Evolutionary conservation across 257 asterid species (phyloP).

Genomic region (Primulina eburnea): DNA sequence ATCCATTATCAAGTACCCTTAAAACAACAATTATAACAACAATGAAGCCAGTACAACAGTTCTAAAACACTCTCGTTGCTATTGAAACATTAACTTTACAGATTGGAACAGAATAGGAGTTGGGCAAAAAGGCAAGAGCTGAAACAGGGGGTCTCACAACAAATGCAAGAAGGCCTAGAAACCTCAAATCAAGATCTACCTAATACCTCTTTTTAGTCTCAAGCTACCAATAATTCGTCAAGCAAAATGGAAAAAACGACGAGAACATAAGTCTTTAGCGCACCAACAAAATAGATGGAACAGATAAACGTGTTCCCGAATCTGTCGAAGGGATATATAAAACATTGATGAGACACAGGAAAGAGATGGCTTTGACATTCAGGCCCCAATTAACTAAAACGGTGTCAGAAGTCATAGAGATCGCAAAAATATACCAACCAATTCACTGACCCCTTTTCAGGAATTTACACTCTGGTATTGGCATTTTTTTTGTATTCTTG

Average conservation of each 20-base stretch:
- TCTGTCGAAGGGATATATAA: conserved; percentile 27
- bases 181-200: conserved; percentile 35
- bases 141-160: neutral
- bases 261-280: conserved; percentile 27
- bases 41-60: neutral
- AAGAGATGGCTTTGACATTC: conserved; percentile 27
- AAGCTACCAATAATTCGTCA: conserved; percentile 34
- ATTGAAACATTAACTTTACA: neutral
- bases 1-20: neutral
- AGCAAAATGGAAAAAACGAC: conserved; percentile 19
- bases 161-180: conserved; percentile 25
- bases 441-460: conserved; percentile 37
- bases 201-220: conserved; percentile 32
- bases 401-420: conserved; percentile 49
- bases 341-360: conserved; percentile 37
- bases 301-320: conserved; percentile 35
- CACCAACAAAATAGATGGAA: conserved; percentile 29
- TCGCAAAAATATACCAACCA: conserved; percentile 42
- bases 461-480: conserved; percentile 23
- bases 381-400: conserved; percentile 44
- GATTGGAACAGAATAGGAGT: neutral
- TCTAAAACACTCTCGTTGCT: neutral
- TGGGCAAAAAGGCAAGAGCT: neutral
- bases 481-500: conserved; percentile 19
- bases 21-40: neutral